These are phyloP conservation scores for Cryptococcus hybrid DNA, from an alignment of 1,284 basidiomycete genomes.

Conservation along the genomic window DNA sequence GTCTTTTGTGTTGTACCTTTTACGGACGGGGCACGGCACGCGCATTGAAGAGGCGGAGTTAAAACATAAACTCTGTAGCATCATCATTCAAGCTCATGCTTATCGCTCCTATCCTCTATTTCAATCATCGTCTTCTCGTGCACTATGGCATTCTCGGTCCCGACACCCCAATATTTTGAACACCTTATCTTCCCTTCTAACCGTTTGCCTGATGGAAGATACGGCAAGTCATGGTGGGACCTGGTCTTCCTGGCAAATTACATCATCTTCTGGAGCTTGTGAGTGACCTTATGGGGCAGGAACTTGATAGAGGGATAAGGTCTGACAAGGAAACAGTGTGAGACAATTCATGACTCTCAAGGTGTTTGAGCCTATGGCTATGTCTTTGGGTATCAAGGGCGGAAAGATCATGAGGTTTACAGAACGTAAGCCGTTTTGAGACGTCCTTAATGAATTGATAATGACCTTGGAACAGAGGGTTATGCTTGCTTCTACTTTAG, in stretches of 20 bases:
- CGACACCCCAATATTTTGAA: slow-evolving; percentile 69
- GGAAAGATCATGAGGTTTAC: slow-evolving; percentile 77
- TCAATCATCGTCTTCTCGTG: slow-evolving; percentile 63
- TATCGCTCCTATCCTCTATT: slow-evolving; percentile 65
- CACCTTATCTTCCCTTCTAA: slow-evolving; percentile 76
- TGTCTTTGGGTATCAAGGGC: slow-evolving; percentile 62
- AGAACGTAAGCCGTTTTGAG: slow-evolving; percentile 57
- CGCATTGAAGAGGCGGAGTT: no score
- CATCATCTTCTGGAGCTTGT: slow-evolving; percentile 87
- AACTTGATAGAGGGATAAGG: no score
- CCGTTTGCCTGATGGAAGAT: slow-evolving; percentile 59
- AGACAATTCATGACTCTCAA: slow-evolving; percentile 74
- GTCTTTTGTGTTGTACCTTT: slow-evolving; percentile 24
- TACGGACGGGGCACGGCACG: not conserved
- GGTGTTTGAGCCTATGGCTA: slow-evolving; percentile 69
- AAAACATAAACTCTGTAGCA: not conserved
- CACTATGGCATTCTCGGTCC: slow-evolving; percentile 45
- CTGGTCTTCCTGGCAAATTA: slow-evolving; percentile 80
- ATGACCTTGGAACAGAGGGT: slow-evolving; percentile 53
- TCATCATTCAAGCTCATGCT: slow-evolving; percentile 63
- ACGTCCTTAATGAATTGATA: not conserved
- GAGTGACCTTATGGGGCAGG: slow-evolving; percentile 9
- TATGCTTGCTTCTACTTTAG: slow-evolving; percentile 82
- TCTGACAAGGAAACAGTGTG: slow-evolving; percentile 47
- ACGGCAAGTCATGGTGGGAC: slow-evolving; percentile 76